Conservation (phyloP, 2,329 filamentous ascomycete genomes). For the Nannizziopsis barbatae region DNA sequence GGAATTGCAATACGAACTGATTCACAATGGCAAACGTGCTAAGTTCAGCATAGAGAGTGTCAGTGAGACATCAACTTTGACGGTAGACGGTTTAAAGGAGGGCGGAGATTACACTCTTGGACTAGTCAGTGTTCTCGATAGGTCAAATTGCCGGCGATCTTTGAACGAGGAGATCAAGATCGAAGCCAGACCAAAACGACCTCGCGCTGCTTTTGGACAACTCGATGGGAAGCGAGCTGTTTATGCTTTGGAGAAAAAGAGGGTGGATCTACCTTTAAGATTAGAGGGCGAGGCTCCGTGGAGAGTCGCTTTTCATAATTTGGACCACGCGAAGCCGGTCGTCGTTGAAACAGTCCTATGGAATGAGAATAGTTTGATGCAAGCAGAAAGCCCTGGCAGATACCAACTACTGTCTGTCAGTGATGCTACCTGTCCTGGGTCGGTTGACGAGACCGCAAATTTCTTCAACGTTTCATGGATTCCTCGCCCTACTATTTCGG, state of each 20-base stretch:
- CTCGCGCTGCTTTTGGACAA: conserved; percentile 72
- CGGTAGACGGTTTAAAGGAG: conserved; percentile 60
- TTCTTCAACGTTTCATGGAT: conserved; percentile 78
- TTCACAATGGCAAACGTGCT: conserved; percentile 76
- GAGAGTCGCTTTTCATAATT: conserved; percentile 64
- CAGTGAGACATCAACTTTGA: conserved; percentile 54
- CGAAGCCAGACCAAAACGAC: conserved; percentile 75
- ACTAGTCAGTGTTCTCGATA: conserved; percentile 75
- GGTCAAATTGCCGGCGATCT: conserved; percentile 72
- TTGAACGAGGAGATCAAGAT: conserved; percentile 78
- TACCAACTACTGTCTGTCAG: conserved; percentile 70
- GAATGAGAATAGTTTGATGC: conserved; percentile 57
- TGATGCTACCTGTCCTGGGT: conserved; percentile 72
- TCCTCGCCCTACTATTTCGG: conserved; percentile 60
- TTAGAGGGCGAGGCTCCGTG: conserved; percentile 79
- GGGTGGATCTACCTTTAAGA: conserved; percentile 65
- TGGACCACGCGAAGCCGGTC: conserved; percentile 41
- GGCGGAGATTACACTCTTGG: conserved; percentile 87
- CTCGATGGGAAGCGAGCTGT: conserved; percentile 68
- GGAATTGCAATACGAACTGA: conserved; percentile 79
- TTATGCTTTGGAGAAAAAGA: conserved; percentile 63
- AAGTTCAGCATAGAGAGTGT: conserved; percentile 57
- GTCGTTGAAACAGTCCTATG: conserved; percentile 40
- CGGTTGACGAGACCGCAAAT: conserved; percentile 61
- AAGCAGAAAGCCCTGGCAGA: conserved; percentile 55